Percentiles rank a stretch among this genome's conserved stretches.
phyloP scores from a whole-genome alignment of 805 yeast genomes.

The Starmerella khaoyaiensis region DNA sequence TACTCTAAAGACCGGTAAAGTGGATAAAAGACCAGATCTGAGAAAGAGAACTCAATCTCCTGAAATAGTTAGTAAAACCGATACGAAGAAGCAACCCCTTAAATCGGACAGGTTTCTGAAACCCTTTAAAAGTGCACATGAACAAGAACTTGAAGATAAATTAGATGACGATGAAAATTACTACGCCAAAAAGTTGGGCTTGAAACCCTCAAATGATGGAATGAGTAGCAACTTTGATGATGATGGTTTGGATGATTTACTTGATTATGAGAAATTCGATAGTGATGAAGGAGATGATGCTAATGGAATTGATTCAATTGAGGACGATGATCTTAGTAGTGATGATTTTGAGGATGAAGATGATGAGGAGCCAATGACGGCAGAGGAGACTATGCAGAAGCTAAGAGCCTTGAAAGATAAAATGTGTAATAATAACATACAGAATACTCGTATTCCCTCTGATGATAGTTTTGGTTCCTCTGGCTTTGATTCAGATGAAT shows the following conservation, averaged over 20 bases:
- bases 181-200: slow-evolving; percentile 70
- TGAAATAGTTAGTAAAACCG: slow-evolving; percentile 1
- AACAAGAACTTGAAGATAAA: slow-evolving; percentile 37
- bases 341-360: slow-evolving; percentile 1
- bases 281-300: neutral
- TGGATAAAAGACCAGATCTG: neutral
- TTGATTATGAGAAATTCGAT: slow-evolving; percentile 34
- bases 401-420: slow-evolving; percentile 23
- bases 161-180: slow-evolving; percentile 72
- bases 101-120: slow-evolving; percentile 12
- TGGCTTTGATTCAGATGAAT: slow-evolving; percentile 3
- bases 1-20: neutral
- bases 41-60: slow-evolving; percentile 3
- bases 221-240: slow-evolving; percentile 42
- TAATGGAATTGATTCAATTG: slow-evolving; percentile 4
- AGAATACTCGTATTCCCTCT: too few species aligned
- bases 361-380: slow-evolving; percentile 12
- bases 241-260: slow-evolving; percentile 74
- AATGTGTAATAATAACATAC: too few species aligned
- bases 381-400: slow-evolving; percentile 23
- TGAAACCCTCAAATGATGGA: too few species aligned
- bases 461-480: too few species aligned
- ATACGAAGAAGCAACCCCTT: too few species aligned
- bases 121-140: slow-evolving; percentile 31
- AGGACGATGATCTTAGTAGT: neutral